Evolutionary conservation across 139 green algal genomes (phyloP), one percentile per base, ranked within the genome.

Genomic region (Coccomyxa sp.): DNA sequence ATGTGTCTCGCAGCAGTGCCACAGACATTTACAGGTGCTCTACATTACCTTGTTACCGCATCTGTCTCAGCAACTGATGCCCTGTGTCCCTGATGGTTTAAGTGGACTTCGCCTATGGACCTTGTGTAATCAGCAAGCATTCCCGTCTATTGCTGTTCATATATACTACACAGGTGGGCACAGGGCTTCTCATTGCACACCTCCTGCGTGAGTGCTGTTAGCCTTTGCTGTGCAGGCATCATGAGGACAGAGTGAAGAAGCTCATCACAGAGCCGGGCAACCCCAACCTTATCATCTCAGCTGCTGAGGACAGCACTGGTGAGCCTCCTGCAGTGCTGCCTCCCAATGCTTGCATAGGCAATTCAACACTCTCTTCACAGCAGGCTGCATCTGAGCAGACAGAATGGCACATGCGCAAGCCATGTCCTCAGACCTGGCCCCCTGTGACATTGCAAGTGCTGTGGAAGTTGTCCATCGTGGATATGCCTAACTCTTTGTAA

Each of bases 231-330:
- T 78, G 44, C 44, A 81, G 36, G 41, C 44, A 78, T 36, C 80
- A 84, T 50, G 27, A 31, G 14, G 75, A 73, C 36, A 33, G 80
- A 0, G 75, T 84, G 6, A 84, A 84, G 75, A 84, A 84, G 75
- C 50, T 84, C 12, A 68, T 84, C 8, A 78, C 69, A 6, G 75
- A 84, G 69, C 75, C 80, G 7, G 75, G 70, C 50, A 81, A 84
- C 54, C 80, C 80, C 18, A 38, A 80, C 34, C 75, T 84, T 8
- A 55, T 84, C n/a, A 78, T 80, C n/a, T 80, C 64, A 27, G 76
- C 73, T 37, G 70, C 55, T 29, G 80, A 84, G 27, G 80, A 84
- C 27, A 75, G 80, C 50, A 55, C 69, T 37, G 78, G 80, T 84
- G 31, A 27, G 74, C 36, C 27, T 34, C 10, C 64, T 18, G 16